Evolutionary conservation across 208 protist species (phyloP).

Genomic region (Giardia duodenalis): DNA sequence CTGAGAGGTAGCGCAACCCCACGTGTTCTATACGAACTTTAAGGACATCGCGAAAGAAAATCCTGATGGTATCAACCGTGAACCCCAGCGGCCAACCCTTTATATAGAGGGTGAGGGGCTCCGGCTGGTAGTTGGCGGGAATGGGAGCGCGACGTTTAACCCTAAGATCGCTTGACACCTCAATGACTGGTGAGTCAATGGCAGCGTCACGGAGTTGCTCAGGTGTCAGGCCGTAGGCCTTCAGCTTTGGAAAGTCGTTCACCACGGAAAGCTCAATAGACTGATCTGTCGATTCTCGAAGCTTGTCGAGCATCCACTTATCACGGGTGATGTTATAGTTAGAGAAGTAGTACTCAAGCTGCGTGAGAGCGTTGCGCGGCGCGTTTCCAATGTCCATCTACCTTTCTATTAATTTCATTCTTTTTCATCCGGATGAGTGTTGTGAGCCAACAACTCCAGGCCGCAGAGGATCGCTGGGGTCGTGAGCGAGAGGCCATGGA

Average conservation of each 20-base stretch:
- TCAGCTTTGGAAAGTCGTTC: not conserved
- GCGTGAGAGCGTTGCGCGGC: not conserved
- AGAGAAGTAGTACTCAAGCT: not conserved
- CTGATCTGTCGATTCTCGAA: not conserved
- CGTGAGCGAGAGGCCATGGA: no score
- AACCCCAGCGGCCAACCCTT: not conserved
- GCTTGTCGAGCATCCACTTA: not conserved
- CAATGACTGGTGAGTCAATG: not conserved
- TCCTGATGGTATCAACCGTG: not conserved
- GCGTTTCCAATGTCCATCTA: no score
- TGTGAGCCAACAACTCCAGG: no score
- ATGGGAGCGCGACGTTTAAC: not conserved
- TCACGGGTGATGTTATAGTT: not conserved
- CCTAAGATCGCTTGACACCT: not conserved
- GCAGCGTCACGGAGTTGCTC: not conserved
- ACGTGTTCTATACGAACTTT: not conserved
- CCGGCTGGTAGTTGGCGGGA: not conserved
- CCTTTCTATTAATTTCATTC: no score
- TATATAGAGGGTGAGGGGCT: not conserved
- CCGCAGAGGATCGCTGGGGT: no score
- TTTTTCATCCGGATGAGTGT: no score
- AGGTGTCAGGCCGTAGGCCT: not conserved
- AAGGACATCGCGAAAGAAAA: not conserved
- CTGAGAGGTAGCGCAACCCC: not conserved
- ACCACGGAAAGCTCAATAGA: not conserved